These are phyloP conservation scores for Sugiyamaella smithiae DNA, from an alignment of 805 yeast genomes.

Conservation along the genomic window DNA sequence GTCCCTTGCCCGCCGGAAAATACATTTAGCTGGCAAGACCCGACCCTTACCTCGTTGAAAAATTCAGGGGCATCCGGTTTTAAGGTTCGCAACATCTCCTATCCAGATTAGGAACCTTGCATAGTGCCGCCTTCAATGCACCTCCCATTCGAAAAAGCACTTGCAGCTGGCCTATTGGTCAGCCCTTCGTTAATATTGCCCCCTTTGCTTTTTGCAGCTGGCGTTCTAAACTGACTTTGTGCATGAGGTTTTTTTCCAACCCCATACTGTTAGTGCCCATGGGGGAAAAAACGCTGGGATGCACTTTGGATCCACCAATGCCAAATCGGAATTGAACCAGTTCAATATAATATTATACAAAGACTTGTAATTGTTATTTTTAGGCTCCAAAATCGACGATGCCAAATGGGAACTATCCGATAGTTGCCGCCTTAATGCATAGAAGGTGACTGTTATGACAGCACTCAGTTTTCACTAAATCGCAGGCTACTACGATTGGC, in stretches of 20 bases:
- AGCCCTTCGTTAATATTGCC: not conserved
- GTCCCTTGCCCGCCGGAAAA: too few species aligned
- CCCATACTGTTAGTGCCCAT: not conserved
- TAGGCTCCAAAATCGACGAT: not conserved
- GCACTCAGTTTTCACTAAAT: too few species aligned
- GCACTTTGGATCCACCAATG: not conserved
- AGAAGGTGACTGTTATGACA: too few species aligned
- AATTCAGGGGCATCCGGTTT: conserved; percentile 3
- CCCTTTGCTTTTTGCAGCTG: not conserved
- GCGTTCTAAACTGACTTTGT: not conserved
- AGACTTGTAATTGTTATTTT: not conserved
- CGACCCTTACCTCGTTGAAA: too few species aligned
- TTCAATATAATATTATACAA: not conserved
- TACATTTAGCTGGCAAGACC: too few species aligned
- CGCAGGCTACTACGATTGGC: too few species aligned
- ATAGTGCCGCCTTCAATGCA: not conserved
- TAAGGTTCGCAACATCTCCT: not conserved
- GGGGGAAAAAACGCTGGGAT: not conserved
- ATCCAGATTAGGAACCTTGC: not conserved
- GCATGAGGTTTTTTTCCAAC: not conserved
- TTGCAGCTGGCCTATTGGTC: not conserved
- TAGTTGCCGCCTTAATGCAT: too few species aligned
- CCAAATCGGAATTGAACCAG: not conserved
- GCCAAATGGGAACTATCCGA: too few species aligned
- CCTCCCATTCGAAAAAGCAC: not conserved